Evolutionary conservation across 2,329 filamentous ascomycete species (phyloP).

Genomic region (Leptographium lundbergii): DNA sequence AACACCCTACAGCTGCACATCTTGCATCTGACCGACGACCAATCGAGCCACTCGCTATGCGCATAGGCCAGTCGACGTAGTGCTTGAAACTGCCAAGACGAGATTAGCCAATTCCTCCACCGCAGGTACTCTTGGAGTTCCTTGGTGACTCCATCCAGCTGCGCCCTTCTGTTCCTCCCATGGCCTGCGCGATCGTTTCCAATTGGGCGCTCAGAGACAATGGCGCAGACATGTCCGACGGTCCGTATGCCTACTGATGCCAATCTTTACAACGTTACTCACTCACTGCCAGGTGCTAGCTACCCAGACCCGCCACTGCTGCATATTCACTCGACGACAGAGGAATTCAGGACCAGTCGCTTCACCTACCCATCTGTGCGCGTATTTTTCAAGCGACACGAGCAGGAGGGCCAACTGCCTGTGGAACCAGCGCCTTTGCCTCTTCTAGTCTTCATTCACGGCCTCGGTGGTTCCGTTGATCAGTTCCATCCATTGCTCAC

Average conservation of each 20-base stretch:
- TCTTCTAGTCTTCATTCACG: constrained; percentile 82
- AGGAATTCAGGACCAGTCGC: constrained; percentile 56
- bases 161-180: not conserved
- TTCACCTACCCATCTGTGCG: constrained; percentile 66
- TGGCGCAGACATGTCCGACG: not conserved
- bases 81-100: not conserved
- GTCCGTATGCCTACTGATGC: not conserved
- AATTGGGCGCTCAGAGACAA: not conserved
- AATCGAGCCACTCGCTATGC: not conserved
- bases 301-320: constrained; percentile 63
- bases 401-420: constrained; percentile 71
- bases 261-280: not conserved
- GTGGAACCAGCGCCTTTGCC: constrained; percentile 61
- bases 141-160: not conserved
- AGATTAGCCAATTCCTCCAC: not conserved
- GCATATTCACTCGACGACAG: constrained; percentile 59
- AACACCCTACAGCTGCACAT: not conserved
- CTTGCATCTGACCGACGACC: not conserved
- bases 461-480: constrained; percentile 79
- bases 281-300: not conserved
- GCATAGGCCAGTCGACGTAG: not conserved
- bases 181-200: not conserved
- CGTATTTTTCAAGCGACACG: constrained; percentile 72
- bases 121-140: not conserved
- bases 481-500: constrained; percentile 76